Evolutionary conservation across 768 basidiomycete genomes (phyloP).

Genomic region (Macrolepiota fuliginosa): DNA sequence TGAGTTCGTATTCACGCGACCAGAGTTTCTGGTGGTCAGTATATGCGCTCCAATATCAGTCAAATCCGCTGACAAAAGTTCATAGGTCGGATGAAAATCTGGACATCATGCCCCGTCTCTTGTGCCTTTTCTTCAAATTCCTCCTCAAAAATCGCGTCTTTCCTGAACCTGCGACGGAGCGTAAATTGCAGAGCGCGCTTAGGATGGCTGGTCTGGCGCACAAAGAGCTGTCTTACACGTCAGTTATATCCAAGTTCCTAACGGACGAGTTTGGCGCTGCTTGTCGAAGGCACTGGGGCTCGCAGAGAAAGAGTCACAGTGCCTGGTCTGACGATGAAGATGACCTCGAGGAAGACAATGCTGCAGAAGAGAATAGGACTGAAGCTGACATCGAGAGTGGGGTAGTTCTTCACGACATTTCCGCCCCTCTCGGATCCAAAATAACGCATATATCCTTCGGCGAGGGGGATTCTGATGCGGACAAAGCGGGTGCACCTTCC

Average conservation of each 20-base stretch:
- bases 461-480: neutral
- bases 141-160: constrained; percentile 33
- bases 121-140: constrained; percentile 34
- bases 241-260: constrained; percentile 13
- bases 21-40: constrained; percentile 57
- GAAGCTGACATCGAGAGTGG: neutral
- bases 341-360: neutral
- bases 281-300: constrained; percentile 13
- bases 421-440: neutral
- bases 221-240: constrained; percentile 12
- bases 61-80: neutral
- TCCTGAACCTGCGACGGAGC: constrained; percentile 14
- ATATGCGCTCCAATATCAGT: neutral
- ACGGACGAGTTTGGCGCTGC: constrained; percentile 11
- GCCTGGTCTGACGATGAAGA: constrained; percentile 1
- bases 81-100: constrained; percentile 31
- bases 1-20: constrained; percentile 62
- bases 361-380: neutral
- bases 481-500: neutral
- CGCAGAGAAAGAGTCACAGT: neutral
- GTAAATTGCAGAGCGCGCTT: constrained; percentile 10
- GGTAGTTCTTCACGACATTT: neutral
- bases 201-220: constrained; percentile 6
- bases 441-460: neutral
- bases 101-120: constrained; percentile 28